These are phyloP conservation scores for Penicillium longicatenatum DNA, from an alignment of 495 filamentous ascomycete species.

Conservation along the genomic window DNA sequence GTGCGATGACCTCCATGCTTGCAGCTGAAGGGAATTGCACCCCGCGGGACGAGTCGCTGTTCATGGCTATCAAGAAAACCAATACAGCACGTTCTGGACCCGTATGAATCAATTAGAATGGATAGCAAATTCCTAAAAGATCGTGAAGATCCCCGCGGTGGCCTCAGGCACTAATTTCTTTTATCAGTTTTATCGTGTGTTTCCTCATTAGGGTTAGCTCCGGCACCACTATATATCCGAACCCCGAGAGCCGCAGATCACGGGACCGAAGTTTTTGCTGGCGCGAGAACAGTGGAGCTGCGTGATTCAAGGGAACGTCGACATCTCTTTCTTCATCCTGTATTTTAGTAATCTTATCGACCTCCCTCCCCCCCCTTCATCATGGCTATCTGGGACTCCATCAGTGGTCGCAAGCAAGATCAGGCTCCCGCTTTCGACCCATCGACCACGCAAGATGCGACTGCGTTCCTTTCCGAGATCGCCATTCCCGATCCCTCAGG, in stretches of 20 bases:
- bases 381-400: constrained; percentile 85
- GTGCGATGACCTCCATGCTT: constrained; percentile 41
- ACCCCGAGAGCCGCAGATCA: constrained; percentile 21
- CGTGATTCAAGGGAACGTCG: constrained; percentile 24
- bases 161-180: constrained; percentile 34
- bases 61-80: constrained; percentile 23
- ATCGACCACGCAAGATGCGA: constrained; percentile 70
- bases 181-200: constrained; percentile 24
- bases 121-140: constrained; percentile 11
- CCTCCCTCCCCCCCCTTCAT: constrained; percentile 21
- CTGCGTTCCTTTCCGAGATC: constrained; percentile 73
- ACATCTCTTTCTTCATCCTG: constrained; percentile 24
- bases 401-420: constrained; percentile 78
- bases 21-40: constrained; percentile 12
- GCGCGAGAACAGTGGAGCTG: constrained; percentile 32
- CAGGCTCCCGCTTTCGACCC: constrained; percentile 68
- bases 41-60: constrained; percentile 19
- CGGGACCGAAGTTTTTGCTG: constrained; percentile 51
- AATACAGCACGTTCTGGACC: constrained; percentile 3
- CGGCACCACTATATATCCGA: constrained; percentile 31
- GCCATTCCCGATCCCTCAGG: constrained; percentile 77
- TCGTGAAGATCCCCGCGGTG: constrained; percentile 26
- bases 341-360: constrained; percentile 31
- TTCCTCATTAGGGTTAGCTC: constrained; percentile 30
- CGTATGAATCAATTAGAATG: neutral